phyloP scores from a whole-genome alignment of 176 grass and related monocot species.

The Lolium multiflorum region DNA sequence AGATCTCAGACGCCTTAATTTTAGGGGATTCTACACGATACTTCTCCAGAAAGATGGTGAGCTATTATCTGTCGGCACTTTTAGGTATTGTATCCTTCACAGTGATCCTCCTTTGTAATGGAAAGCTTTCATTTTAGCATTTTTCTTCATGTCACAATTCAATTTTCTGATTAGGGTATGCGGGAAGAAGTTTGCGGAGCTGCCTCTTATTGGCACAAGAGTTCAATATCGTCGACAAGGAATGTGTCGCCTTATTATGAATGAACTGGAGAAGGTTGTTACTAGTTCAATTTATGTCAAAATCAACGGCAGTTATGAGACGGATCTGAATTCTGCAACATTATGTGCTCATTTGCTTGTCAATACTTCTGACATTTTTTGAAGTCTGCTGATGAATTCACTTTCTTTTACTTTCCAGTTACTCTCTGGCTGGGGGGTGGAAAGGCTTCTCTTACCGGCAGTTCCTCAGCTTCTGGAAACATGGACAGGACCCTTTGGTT shows the following conservation, averaged over 20 bases:
- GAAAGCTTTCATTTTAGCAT: slow-evolving; percentile 23
- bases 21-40: slow-evolving; percentile 81
- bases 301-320: neutral
- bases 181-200: slow-evolving; percentile 72
- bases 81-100: slow-evolving; percentile 62
- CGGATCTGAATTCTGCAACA: neutral
- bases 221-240: slow-evolving; percentile 53
- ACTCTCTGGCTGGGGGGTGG: slow-evolving; percentile 55
- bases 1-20: slow-evolving; percentile 69
- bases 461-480: slow-evolving; percentile 65
- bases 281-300: slow-evolving; percentile 33
- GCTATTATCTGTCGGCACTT: slow-evolving; percentile 63
- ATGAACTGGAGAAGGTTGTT: slow-evolving; percentile 72
- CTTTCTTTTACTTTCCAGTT: slow-evolving; percentile 59
- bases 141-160: slow-evolving; percentile 39
- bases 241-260: slow-evolving; percentile 70
- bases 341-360: slow-evolving; percentile 23
- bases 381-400: slow-evolving; percentile 6
- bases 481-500: slow-evolving; percentile 70
- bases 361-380: slow-evolving; percentile 40
- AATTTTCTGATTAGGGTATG: slow-evolving; percentile 59
- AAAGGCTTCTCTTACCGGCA: slow-evolving; percentile 70
- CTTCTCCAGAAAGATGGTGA: slow-evolving; percentile 74
- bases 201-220: slow-evolving; percentile 75
- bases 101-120: slow-evolving; percentile 4